A percentile compares a stretch with the other conserved stretches of the same genome.
phyloP scores from a whole-genome alignment of 345 rosid species.

The Brassica cretica region DNA sequence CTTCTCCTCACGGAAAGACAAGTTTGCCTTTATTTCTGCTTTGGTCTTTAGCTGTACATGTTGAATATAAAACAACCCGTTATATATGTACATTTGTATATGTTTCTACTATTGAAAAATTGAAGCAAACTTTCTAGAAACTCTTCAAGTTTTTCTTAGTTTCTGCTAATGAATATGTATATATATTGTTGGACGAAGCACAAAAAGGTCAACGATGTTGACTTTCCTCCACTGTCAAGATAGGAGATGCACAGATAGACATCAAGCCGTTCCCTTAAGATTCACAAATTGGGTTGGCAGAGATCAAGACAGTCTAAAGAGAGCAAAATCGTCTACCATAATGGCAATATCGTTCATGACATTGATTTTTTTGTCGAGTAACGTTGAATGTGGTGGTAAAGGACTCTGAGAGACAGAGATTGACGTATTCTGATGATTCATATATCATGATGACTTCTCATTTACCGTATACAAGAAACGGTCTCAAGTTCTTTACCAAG shows the following conservation, averaged over 20 bases:
- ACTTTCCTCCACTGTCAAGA: conserved; percentile 20
- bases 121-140: not conserved
- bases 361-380: conserved; percentile 55
- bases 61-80: not conserved
- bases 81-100: too few relatives aligned
- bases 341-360: conserved; percentile 57
- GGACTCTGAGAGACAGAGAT: conserved; percentile 25
- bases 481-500: conserved; percentile 83
- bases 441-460: not conserved
- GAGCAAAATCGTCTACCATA: conserved; percentile 47
- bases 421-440: not conserved
- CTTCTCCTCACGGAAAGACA: not conserved
- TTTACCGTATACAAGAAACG: conserved; percentile 57
- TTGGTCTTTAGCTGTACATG: not conserved
- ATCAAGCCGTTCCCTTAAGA: conserved; percentile 52
- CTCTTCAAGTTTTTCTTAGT: not conserved
- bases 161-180: not conserved
- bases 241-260: conserved; percentile 78
- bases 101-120: not conserved
- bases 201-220: not conserved
- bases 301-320: conserved; percentile 54
- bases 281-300: conserved; percentile 45
- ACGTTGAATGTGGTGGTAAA: conserved; percentile 55
- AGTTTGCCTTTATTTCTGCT: not conserved
- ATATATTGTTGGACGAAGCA: not conserved